Evolutionary conservation across 176 grass and related monocot genomes (phyloP).

Genomic region (Triticum timopheevii): DNA sequence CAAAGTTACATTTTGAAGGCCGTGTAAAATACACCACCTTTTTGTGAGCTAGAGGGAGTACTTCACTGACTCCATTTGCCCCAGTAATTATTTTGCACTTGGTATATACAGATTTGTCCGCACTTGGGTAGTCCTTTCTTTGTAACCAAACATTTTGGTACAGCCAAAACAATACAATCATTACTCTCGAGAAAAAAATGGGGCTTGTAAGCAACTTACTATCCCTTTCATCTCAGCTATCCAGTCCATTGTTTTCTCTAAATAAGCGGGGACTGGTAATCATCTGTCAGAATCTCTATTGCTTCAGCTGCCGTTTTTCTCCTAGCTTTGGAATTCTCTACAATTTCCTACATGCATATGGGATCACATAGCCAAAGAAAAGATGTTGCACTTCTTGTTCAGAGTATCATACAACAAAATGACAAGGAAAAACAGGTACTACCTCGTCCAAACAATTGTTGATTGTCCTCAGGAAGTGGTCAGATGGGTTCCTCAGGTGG

Average conservation of each 20-base stretch:
- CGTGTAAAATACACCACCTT: no score
- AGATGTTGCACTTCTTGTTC: background rate
- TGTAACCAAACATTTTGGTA: background rate
- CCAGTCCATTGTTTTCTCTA: background rate
- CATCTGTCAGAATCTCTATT: conserved; percentile 29
- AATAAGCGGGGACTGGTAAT: conserved; percentile 20
- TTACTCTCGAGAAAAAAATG: background rate
- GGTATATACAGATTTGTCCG: background rate
- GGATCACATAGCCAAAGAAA: background rate
- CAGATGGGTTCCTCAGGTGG: background rate
- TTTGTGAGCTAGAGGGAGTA: background rate
- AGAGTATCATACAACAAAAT: background rate
- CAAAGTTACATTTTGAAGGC: no score
- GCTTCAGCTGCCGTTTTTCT: conserved; percentile 40
- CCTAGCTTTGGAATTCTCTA: conserved; percentile 1
- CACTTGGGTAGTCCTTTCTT: background rate
- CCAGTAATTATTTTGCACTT: background rate
- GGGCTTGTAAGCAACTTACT: conserved; percentile 14
- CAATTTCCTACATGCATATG: conserved; percentile 17
- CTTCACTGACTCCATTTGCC: background rate
- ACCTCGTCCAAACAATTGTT: conserved; percentile 60
- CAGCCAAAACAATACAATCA: background rate
- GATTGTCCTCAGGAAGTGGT: background rate
- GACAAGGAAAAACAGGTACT: background rate
- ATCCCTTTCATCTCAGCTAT: conserved; percentile 30